A percentile compares a stretch with the other conserved stretches of the same genome.
Evolutionary conservation across 371 early-diverging fungal species (phyloP).

Genomic region (Mortierella sp.): DNA sequence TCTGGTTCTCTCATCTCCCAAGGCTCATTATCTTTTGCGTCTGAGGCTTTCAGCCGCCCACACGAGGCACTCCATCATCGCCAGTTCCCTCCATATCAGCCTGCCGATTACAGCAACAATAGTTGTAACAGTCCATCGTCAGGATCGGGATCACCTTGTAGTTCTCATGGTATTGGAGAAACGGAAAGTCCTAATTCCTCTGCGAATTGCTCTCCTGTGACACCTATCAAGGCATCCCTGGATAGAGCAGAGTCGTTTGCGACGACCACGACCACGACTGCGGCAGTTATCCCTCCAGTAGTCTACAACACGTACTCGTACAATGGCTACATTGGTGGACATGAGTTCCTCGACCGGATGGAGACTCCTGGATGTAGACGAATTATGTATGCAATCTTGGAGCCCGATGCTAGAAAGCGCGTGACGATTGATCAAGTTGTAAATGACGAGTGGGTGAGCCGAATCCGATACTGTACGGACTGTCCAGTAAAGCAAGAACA

Average conservation of each 20-base stretch:
- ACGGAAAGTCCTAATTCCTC: conserved; percentile 15
- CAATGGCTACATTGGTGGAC: conserved; percentile 41
- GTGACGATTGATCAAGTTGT: conserved; percentile 64
- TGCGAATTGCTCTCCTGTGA: conserved; percentile 9
- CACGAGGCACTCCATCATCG: conserved; percentile 14
- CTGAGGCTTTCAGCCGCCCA: conserved; percentile 4
- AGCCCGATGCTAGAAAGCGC: conserved; percentile 63
- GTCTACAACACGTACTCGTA: conserved; percentile 42
- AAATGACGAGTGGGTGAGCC: conserved; percentile 68
- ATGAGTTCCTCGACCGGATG: conserved; percentile 49
- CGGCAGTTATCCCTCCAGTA: conserved; percentile 2
- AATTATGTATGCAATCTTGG: conserved; percentile 62
- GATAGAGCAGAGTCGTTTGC: neutral
- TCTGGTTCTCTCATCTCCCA: conserved; percentile 4
- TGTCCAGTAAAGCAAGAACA: conserved; percentile 22
- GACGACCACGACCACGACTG: neutral
- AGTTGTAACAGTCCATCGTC: neutral
- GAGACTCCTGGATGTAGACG: conserved; percentile 49
- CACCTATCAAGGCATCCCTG: neutral
- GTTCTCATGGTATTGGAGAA: neutral
- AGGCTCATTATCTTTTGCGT: neutral
- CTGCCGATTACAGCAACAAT: neutral
- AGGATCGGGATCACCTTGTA: conserved; percentile 11
- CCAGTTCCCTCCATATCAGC: conserved; percentile 21
- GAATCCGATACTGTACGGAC: conserved; percentile 64